Evolutionary conservation across 805 yeast species (phyloP), one percentile per base, ranked within the genome.

Genomic region (Cyberlindnera euphorbiae): DNA sequence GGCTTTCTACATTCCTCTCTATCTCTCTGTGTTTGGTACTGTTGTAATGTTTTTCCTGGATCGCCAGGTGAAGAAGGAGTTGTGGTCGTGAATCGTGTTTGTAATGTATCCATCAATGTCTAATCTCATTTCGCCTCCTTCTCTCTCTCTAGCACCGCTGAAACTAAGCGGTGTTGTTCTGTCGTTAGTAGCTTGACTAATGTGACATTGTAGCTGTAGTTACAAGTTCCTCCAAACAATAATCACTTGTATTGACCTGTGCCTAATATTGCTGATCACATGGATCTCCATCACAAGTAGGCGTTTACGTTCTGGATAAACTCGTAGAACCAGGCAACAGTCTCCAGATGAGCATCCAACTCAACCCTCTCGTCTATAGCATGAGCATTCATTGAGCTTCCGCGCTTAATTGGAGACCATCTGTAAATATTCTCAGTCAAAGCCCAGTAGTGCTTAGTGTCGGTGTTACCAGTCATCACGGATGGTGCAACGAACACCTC

Each of bases 381-480:
- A 55, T 79, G 85, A 26, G 63, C 60, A 35, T 65, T 61, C 17
- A 50, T 49, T 26, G 62, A 62, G n/a, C 46, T 44, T 28, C 28
- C 58, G 53, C 31, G 56, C 57, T 21, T 53, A 44, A 27, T 58
- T 53, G 31, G 68, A 68, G 15, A 66, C 53, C 68, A 77, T 38
- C 89, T 65, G 62, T 66, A 82, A 33, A 82, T 78, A 50, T 80
- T 72, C 27, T 64, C 55, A 4, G 81, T 71, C 47, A 82, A 59
- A 30, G 59, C 53, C 87, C 86, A 79, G 59, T 78, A 82, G 50
- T 71, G 66, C 39, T 66, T 63, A 6, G 88, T 81, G 53, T 82
- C 90, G 2, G 89, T 82, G 56, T 80, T 81, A 15, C 82, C 88
- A 4, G 82, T 66, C 69, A 76, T 71, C 25, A 80, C 55, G 19